These are phyloP conservation scores for Collybia mongolica DNA, from an alignment of 768 basidiomycete species.

Conservation along the genomic window DNA sequence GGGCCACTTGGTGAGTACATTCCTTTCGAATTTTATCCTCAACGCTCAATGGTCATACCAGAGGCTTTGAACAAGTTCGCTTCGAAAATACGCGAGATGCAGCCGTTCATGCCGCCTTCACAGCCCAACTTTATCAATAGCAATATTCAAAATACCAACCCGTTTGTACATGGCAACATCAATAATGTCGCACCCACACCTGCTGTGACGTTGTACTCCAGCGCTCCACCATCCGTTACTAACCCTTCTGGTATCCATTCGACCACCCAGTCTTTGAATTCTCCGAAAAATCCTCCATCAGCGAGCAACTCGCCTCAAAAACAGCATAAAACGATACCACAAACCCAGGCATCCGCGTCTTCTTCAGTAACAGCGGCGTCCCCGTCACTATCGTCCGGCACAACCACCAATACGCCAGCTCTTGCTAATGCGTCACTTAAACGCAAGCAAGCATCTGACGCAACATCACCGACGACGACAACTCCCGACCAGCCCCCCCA, in stretches of 20 bases:
- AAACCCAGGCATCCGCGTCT: slow-evolving; percentile 20
- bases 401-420: slow-evolving; percentile 49
- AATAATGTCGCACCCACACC: slow-evolving; percentile 22
- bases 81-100: slow-evolving; percentile 34
- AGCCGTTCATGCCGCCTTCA: slow-evolving; percentile 19
- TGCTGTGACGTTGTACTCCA: slow-evolving; percentile 50
- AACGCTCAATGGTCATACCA: slow-evolving; percentile 18
- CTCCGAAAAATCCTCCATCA: slow-evolving; percentile 53
- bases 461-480: slow-evolving; percentile 50
- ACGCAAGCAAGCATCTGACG: slow-evolving; percentile 46
- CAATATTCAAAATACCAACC: slow-evolving; percentile 6
- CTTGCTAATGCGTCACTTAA: slow-evolving; percentile 50
- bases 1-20: slow-evolving; percentile 65
- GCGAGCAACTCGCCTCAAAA: slow-evolving; percentile 59
- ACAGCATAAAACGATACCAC: slow-evolving; percentile 58
- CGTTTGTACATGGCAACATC: slow-evolving; percentile 15
- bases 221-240: slow-evolving; percentile 43
- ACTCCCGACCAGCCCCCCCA: slow-evolving; percentile 42
- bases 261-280: slow-evolving; percentile 33
- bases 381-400: slow-evolving; percentile 29
- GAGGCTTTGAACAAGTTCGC: slow-evolving; percentile 42
- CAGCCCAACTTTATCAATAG: slow-evolving; percentile 8
- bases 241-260: slow-evolving; percentile 34
- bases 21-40: slow-evolving; percentile 11
- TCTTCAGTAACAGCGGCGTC: slow-evolving; percentile 32